Conservation (phyloP, 2,329 filamentous ascomycete genomes). For the Neofusicoccum sp. region DNA sequence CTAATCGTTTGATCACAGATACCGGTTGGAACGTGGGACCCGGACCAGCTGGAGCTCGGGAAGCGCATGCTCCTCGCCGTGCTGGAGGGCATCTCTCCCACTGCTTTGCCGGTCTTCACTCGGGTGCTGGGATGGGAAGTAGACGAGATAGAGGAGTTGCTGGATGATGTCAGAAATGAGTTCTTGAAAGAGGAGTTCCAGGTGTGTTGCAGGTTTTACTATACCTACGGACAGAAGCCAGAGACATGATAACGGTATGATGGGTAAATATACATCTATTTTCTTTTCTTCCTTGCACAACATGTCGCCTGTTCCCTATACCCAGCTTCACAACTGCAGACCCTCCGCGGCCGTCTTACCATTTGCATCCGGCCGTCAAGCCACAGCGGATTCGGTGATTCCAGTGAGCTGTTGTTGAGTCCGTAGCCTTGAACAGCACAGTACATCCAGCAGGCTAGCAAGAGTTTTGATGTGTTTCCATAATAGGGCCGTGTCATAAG, state of each 20-base stretch:
- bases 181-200: not conserved
- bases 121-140: not conserved
- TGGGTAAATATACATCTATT: not conserved
- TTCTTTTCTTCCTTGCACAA: too few species aligned
- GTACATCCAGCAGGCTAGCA: too few species aligned
- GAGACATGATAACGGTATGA: not conserved
- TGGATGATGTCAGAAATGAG: slow-evolving; percentile 8
- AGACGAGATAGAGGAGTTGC: not conserved
- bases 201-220: slow-evolving; percentile 4
- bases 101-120: not conserved
- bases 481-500: too few species aligned
- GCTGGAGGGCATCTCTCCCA: not conserved
- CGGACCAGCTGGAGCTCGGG: not conserved
- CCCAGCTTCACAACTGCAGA: too few species aligned
- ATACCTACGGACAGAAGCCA: slow-evolving; percentile 5
- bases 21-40: slow-evolving; percentile 5
- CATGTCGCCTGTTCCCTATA: too few species aligned
- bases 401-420: too few species aligned
- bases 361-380: too few species aligned
- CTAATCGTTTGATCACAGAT: not conserved
- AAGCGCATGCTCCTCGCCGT: slow-evolving; percentile 9
- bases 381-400: too few species aligned
- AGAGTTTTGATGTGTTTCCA: too few species aligned
- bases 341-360: too few species aligned
- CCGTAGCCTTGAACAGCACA: too few species aligned